Evolutionary conservation across 2,329 filamentous ascomycete genomes (phyloP), one percentile per base, ranked within the genome.

Genomic region (Pezizomycotina sp.): DNA sequence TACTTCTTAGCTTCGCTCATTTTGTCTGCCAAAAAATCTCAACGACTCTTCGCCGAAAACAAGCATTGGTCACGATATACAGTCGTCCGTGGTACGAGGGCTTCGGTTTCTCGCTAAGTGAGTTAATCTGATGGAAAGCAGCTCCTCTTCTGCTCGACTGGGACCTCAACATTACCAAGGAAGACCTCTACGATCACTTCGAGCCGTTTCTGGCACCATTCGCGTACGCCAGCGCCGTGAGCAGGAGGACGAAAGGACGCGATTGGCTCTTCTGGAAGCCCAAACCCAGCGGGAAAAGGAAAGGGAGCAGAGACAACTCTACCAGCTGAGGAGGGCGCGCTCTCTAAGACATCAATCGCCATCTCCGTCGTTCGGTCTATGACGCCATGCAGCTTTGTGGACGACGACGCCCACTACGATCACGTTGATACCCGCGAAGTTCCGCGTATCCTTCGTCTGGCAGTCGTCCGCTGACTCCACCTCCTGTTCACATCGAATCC

Each of bases 101-200:
- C 53, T 98, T 95, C 54, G 80, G 83, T 51, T 95, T 98, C 66
- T 86, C 75, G 52, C 69, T 84, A 49, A 89, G 81, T 22, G 89
- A 62, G 89, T 98, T 52, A 98, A 98, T 64, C 68, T 95, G 45
- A 98, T 98, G 89, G 89, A 98, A 91, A 92, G 69, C 89, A 98
- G 62, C 69, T 98, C 19, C 75, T 98, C 34, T 89, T 82, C 70
- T 98, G 27, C 68, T 98, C 28, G 80, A 93, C 56, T 98, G 84
- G 82, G 82, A 98, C 49, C 71, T 92, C 43, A 71, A 80, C 49
- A 83, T 98, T 54, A 74, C 67, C 26, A 73, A 83, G 53, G 68
- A 84, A 37, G 83, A 95, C 52, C 74, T 98, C 27, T 82, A 92
- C 63, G 66, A 65, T 48, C 80, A 92, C 57, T 68, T 95, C 25